Base-by-base conservation (phyloP, 2,329 filamentous ascomycete species). In the Epichloe festucae region DNA sequence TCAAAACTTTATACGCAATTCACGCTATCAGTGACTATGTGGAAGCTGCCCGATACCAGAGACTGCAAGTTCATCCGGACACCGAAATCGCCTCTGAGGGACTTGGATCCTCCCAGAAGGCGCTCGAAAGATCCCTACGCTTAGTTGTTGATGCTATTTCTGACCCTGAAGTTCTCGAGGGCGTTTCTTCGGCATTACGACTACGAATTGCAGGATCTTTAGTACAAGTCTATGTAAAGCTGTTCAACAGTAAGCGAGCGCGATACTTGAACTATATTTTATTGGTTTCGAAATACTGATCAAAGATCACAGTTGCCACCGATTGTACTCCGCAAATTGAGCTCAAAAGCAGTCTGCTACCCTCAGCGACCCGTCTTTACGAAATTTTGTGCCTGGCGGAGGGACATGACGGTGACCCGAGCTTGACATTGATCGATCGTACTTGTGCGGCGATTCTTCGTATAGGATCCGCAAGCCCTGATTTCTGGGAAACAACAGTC, bases 1-100 rank as follows among this genome's bases (percentile, higher is more conserved):
- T 82, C 70, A 85, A 84, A 58, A 81, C 81, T 2, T 72, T 89
- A 0, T 94, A 90, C 62, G 84, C 84, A 3, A 67, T 89, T 1
- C 76, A 84, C 60, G 79, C 82, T 1, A 71, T 95, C 40, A 70
- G 73, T 21, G 75, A 81, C 51, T 84, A 82, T 62, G 72, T 89
- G 40, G 68, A 72, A 27, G 67, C 60, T 8, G 57, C 67, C 55
- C 69, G 70, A 62, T 68, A 60, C 58, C 59, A 50, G 41, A 46
- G 31, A 36, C 46, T 23, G 15, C 23, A 59, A 61, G 47, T 70
- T 70, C 21, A 60, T 63, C 3, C 46, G 36, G 1, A 40, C n/a
- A 31, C 27, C 17, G 40, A 45, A 8, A 36, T 11, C 36, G 41
- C 27, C 23, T 21, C 44, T 17, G 21, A 23, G 19, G 38, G 34